phyloP scores from a whole-genome alignment of 129 eudicot species.

The Flaveria ramosissima region DNA sequence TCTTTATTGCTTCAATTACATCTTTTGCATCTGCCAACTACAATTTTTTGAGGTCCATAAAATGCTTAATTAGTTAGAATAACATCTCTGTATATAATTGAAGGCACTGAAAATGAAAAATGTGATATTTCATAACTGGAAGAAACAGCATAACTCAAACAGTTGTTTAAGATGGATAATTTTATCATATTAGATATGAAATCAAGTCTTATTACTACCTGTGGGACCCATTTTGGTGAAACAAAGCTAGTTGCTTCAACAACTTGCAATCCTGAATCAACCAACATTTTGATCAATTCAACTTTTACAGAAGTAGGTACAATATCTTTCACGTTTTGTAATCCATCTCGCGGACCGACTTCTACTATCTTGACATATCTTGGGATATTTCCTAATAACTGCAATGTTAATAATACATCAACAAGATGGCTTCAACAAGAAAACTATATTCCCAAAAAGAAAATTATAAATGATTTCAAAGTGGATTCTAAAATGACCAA shows the following conservation, averaged over 20 bases:
- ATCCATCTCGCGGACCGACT: constrained; percentile 95
- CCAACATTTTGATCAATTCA: constrained; percentile 78
- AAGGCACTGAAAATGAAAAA: background rate
- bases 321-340: constrained; percentile 78
- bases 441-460: background rate
- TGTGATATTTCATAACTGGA: background rate
- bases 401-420: constrained; percentile 22
- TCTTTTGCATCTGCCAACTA: constrained; percentile 91
- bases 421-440: background rate
- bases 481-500: constrained; percentile 15
- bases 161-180: background rate
- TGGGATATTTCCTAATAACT: constrained; percentile 62
- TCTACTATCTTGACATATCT: constrained; percentile 79
- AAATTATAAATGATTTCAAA: background rate
- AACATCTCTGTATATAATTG: background rate
- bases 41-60: constrained; percentile 26
- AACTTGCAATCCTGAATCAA: constrained; percentile 74
- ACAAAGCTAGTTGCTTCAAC: constrained; percentile 96
- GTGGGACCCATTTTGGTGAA: constrained; percentile 98
- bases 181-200: constrained; percentile 4
- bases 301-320: constrained; percentile 82
- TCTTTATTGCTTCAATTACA: constrained; percentile 62
- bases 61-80: background rate
- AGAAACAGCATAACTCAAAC: background rate
- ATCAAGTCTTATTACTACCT: constrained; percentile 44